phyloP scores from a whole-genome alignment of 23 red algal species.

The Gracilariopsis chorda region DNA sequence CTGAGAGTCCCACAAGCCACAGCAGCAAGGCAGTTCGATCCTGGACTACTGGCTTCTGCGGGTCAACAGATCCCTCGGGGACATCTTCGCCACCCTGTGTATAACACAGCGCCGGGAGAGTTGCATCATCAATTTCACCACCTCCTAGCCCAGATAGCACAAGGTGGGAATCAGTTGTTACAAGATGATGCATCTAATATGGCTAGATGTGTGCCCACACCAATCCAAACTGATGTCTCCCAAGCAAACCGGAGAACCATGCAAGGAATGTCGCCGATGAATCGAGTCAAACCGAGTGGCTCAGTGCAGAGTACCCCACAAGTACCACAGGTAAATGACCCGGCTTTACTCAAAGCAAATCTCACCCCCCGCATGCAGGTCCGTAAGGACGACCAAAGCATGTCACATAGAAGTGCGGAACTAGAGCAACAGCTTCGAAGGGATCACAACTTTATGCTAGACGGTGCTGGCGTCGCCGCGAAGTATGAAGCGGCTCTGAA shows the following conservation, averaged over 20 bases:
- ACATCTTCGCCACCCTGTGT: not conserved
- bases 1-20: not conserved
- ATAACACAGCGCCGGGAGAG: not conserved
- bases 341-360: not conserved
- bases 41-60: not conserved
- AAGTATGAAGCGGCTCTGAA: not conserved
- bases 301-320: not conserved
- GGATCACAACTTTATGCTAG: not conserved
- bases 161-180: not conserved
- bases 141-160: not conserved
- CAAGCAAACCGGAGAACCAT: not conserved
- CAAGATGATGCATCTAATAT: not conserved
- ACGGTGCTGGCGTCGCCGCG: not conserved
- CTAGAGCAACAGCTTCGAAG: not conserved
- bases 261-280: not conserved
- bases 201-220: not conserved
- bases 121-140: not conserved
- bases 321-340: not conserved
- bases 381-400: not conserved
- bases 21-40: not conserved
- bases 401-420: not conserved
- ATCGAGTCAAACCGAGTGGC: not conserved
- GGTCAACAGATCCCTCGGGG: not conserved
- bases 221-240: not conserved
- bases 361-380: not conserved